Evolutionary conservation across 208 protist genomes (phyloP), one percentile per base, ranked within the genome.

Genomic region (Angomonas ambiguus): DNA sequence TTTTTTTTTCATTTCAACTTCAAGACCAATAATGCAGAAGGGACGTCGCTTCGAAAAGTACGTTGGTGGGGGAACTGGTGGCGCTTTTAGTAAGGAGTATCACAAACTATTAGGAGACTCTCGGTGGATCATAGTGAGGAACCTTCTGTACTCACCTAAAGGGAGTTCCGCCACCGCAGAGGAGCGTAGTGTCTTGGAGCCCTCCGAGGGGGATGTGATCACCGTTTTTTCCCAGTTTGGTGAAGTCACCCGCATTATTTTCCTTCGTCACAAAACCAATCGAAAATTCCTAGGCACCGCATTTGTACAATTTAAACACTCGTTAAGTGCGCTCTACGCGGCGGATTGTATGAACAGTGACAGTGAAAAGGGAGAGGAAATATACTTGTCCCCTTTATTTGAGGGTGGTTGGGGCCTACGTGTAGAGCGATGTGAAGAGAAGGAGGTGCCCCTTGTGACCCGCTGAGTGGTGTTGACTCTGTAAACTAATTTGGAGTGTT

Each of bases 181-280:
- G 62, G 2, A 42, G 51, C 34, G 64, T 3, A 16, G 59, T 62
- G 3, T 10, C 30, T 62, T 66, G 20, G 62, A 80, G 51, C 73
- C 92, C 2, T 91, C 90, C 0, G 87, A 96, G 62, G 87, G 90
- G 11, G 90, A 96, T 62, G 56, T 96, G 1, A 85, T 79, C 0
- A 93, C 90, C 0, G 90, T 92, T 8, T 96, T 96, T 49, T 93
- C 90, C 1, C 90, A 96, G 65, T 96, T 96, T 60, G 90, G 90
- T 42, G 77, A 92, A 49, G 71, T 96, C 6, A 42, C 68, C 0
- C 85, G 93, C 63, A 84, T 96, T 10, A 82, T 82, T 2, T 90
- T 89, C 72, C 69, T 91, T 28, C 87, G 90, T 1, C 80, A 93
- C 45, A 62, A 64, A 13, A 81, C 80, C 30, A 91, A 72, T 0